Conservation (phyloP, 306 rosid species). For the Citrullus mucosospermus region DNA sequence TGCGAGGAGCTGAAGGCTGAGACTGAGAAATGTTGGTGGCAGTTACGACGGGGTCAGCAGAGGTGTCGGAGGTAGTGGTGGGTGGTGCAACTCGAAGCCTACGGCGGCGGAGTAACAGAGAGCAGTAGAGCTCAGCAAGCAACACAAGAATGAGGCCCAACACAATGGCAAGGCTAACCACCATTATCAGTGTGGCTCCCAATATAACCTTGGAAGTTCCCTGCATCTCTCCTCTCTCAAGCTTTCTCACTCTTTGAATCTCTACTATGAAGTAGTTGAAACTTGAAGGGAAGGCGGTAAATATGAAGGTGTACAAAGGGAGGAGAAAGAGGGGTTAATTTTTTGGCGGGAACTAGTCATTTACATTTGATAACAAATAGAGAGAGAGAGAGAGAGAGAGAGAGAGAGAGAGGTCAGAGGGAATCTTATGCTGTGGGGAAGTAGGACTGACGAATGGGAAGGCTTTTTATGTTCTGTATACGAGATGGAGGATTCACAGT, state of each 20-base stretch:
- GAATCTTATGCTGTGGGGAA: conserved; percentile 9
- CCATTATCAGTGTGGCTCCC: conserved; percentile 82
- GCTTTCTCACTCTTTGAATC: neutral
- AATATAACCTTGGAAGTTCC: conserved; percentile 74
- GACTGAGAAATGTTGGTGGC: neutral
- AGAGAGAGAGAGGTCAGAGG: neutral
- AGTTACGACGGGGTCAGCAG: neutral
- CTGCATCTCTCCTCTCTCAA: conserved; percentile 43
- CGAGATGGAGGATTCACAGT: neutral
- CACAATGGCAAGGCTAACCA: conserved; percentile 67
- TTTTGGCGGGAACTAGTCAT: conserved; percentile 50
- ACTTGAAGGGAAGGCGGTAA: neutral
- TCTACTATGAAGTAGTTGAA: neutral
- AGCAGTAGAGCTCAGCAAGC: conserved; percentile 84
- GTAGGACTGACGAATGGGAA: conserved; percentile 35
- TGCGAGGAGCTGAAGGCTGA: conserved; percentile 1
- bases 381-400: neutral
- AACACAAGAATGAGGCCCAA: conserved; percentile 67
- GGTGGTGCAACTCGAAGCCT: conserved; percentile 51
- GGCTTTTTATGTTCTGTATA: conserved; percentile 17
- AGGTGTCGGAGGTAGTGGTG: conserved; percentile 14
- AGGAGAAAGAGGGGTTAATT: neutral
- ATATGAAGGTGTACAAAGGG: conserved; percentile 17
- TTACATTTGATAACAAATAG: neutral
- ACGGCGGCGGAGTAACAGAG: conserved; percentile 77